These are phyloP conservation scores for Xylariomycetidae sp. DNA, from an alignment of 2,329 filamentous ascomycete genomes.

Conservation along the genomic window DNA sequence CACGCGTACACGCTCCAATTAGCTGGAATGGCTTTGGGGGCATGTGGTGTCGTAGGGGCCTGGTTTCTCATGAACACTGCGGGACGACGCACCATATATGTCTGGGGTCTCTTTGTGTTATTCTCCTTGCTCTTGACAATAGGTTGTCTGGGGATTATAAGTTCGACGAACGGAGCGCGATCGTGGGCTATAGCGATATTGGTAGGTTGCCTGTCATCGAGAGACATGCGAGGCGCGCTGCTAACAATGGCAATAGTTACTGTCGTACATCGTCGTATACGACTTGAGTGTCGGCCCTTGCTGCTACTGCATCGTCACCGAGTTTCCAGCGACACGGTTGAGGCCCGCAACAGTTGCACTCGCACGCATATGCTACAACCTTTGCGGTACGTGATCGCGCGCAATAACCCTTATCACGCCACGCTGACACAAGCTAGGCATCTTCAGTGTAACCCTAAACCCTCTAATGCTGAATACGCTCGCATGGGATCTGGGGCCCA, in stretches of 20 bases:
- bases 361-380: slow-evolving; percentile 8
- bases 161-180: background rate
- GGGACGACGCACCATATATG: slow-evolving; percentile 8
- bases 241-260: slow-evolving; percentile 2
- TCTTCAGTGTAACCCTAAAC: slow-evolving; percentile 7
- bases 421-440: slow-evolving; percentile 3
- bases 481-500: slow-evolving; percentile 6
- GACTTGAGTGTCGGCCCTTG: slow-evolving; percentile 8
- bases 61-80: slow-evolving; percentile 8
- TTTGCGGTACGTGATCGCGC: slow-evolving; percentile 2
- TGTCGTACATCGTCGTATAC: slow-evolving; percentile 6
- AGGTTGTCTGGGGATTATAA: slow-evolving; percentile 4
- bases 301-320: slow-evolving; percentile 8
- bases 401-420: background rate
- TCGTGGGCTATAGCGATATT: slow-evolving; percentile 5
- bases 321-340: slow-evolving; percentile 8
- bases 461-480: slow-evolving; percentile 8
- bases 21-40: slow-evolving; percentile 1
- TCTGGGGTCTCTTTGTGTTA: slow-evolving; percentile 5
- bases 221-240: background rate
- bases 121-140: slow-evolving; percentile 5
- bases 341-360: slow-evolving; percentile 8
- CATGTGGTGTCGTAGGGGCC: slow-evolving; percentile 3
- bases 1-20: slow-evolving; percentile 6
- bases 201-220: slow-evolving; percentile 1